Evolutionary conservation across 805 yeast genomes (phyloP), one percentile per base, ranked within the genome.

Genomic region (Metschnikowia picachoensis): DNA sequence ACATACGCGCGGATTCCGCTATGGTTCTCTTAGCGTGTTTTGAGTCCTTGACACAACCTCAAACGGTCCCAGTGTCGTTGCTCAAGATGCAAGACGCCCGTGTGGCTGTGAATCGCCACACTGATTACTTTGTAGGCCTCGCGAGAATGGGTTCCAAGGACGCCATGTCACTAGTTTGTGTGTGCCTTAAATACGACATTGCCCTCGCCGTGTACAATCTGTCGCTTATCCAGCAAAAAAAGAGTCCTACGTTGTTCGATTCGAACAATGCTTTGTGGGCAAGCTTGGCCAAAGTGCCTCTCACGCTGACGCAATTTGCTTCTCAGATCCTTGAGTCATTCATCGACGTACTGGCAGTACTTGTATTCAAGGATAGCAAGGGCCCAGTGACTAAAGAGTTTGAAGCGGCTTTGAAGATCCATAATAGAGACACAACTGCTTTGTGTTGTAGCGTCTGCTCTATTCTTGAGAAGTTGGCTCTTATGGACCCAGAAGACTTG

Each of bases 41-140:
- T 33, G 52, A 52, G 8, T 28, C 52, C 10, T 49, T 51, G 30
- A 3, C 30, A 9, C 36, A 37, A 5, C 51, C 58, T 14, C 46
- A 52, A 5, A 59, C 58, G 27, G 48, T 62, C 7, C 65, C 72
- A 0, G 60, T 67, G 8, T 71, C 68, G 30, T 47, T 78, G 10
- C 56, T 76, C 17, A 66, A 65, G 27, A 65, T 67, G 45, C 63
- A 75, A n/a, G 83, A 79, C 45, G 67, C 76, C 3, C 62, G 86
- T 50, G 67, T 72, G 0, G 60, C 77, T 3, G 61, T 79, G 3
- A 82, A 79, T 49, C 67, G 68, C 31, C 69, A 73, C 44, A 60
- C 76, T 1, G 67, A 63, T 2, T 33, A 56, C 10, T 57, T 72
- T n/a, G 53, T 62, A 7, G 49, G 46, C 2, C 43, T 58, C 16